Percentiles rank a stretch among this genome's conserved stretches.
These are phyloP conservation scores for Fusarium chaquense DNA, from an alignment of 2,329 filamentous ascomycete genomes.

Conservation along the genomic window DNA sequence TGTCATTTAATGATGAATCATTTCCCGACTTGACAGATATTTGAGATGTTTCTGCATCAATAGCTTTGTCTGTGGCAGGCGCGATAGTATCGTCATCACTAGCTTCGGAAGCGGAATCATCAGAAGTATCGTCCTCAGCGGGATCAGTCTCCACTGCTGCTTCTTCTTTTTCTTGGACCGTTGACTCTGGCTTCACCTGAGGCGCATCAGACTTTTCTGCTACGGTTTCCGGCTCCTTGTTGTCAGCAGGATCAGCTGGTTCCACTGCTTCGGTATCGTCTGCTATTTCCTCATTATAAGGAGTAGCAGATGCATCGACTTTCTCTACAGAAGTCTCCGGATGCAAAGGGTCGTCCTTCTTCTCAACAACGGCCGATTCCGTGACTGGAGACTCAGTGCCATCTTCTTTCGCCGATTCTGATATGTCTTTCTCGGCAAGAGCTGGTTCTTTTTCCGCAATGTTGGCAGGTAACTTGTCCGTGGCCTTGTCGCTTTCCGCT, in stretches of 20 bases:
- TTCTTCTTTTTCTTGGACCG: conserved; percentile 8
- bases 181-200: conserved; percentile 6
- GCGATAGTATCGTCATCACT: not conserved
- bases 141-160: conserved; percentile 11
- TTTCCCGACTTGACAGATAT: not conserved
- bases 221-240: conserved; percentile 4
- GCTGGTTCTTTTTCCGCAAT: conserved; percentile 6
- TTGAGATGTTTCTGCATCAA: conserved; percentile 17
- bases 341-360: conserved; percentile 12
- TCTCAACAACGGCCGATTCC: conserved; percentile 7
- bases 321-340: conserved; percentile 13
- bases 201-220: conserved; percentile 3
- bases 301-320: conserved; percentile 4
- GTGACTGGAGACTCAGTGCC: not conserved
- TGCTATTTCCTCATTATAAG: conserved; percentile 1
- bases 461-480: conserved; percentile 2
- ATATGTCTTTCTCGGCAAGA: not conserved
- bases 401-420: conserved; percentile 3
- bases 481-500: not conserved
- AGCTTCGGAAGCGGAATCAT: not conserved
- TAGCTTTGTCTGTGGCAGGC: conserved; percentile 3
- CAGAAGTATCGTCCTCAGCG: not conserved
- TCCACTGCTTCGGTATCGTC: not conserved
- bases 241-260: not conserved
- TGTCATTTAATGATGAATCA: conserved; percentile 7